These are phyloP conservation scores for Leishmania guyanensis DNA, from an alignment of 208 protist genomes.

Conservation along the genomic window DNA sequence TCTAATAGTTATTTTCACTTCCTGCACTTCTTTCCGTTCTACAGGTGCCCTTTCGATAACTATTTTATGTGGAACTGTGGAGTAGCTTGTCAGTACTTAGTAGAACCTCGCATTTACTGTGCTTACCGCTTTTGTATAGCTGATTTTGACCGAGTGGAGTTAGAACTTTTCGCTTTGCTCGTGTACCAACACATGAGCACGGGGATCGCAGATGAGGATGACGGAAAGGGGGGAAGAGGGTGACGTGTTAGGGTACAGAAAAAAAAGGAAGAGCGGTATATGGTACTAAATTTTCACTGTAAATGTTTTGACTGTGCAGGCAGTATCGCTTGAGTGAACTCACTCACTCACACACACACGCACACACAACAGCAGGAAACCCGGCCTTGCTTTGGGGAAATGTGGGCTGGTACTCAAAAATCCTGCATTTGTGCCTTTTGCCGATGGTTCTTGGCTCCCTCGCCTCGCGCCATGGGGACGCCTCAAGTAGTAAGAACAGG, in stretches of 20 bases:
- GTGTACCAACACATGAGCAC: neutral
- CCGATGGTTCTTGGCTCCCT: neutral
- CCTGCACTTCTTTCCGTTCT: neutral
- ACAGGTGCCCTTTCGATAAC: neutral
- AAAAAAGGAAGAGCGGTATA: neutral
- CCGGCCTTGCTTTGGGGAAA: neutral
- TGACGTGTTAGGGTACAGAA: neutral
- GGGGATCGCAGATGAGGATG: neutral
- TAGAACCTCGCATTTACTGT: neutral
- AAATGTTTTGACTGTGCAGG: neutral
- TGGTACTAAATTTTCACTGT: neutral
- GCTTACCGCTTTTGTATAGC: neutral
- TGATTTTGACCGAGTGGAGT: neutral
- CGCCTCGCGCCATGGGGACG: neutral
- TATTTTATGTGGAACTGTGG: neutral
- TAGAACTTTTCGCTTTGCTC: neutral
- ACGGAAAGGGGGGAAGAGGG: neutral
- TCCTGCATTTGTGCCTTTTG: neutral
- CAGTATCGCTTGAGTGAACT: neutral
- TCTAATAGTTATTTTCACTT: neutral
- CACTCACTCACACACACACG: neutral
- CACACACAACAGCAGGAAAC: neutral
- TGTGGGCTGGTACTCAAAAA: neutral
- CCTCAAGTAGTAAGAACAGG: neutral
- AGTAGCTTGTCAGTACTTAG: neutral